Evolutionary conservation across 2,329 filamentous ascomycete species (phyloP).

Genomic region (Trichoderma sp.): DNA sequence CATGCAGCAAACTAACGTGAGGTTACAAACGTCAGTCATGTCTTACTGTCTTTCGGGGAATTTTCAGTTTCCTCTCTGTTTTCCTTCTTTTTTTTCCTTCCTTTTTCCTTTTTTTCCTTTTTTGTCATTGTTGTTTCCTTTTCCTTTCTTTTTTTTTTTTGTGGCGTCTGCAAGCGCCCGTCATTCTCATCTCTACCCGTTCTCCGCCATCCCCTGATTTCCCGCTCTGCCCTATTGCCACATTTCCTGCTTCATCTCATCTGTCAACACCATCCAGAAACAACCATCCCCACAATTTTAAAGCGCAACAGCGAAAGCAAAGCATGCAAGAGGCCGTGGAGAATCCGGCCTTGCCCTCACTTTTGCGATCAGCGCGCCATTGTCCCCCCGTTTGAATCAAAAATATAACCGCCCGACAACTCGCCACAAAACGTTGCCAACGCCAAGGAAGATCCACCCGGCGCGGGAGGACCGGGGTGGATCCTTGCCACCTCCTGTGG

Average conservation of each 20-base stretch:
- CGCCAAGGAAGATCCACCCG: conserved; percentile 12
- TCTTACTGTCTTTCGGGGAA: not conserved
- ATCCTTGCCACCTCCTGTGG: conserved; percentile 27
- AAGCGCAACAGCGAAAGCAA: not conserved
- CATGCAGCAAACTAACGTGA: not conserved
- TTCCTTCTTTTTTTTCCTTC: not conserved
- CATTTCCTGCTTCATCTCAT: not conserved
- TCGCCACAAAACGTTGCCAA: not conserved
- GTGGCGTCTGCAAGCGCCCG: not conserved
- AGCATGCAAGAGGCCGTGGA: not conserved
- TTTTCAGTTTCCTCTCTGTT: not conserved
- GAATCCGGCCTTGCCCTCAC: not conserved
- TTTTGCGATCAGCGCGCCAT: not conserved
- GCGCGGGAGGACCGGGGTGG: conserved; percentile 17
- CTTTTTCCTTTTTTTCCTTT: not conserved
- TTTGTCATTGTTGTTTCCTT: no score
- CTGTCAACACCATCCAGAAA: not conserved
- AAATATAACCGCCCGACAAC: not conserved
- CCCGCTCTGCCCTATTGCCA: not conserved
- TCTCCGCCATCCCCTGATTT: not conserved
- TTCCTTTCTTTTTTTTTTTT: not conserved
- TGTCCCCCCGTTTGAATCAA: not conserved
- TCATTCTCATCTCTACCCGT: not conserved
- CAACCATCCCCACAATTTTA: not conserved
- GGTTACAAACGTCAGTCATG: not conserved